A percentile compares a stretch with the other conserved stretches of the same genome.
phyloP scores from a whole-genome alignment of 2,329 filamentous ascomycete genomes.

The Ceratocystis smalleyi region DNA sequence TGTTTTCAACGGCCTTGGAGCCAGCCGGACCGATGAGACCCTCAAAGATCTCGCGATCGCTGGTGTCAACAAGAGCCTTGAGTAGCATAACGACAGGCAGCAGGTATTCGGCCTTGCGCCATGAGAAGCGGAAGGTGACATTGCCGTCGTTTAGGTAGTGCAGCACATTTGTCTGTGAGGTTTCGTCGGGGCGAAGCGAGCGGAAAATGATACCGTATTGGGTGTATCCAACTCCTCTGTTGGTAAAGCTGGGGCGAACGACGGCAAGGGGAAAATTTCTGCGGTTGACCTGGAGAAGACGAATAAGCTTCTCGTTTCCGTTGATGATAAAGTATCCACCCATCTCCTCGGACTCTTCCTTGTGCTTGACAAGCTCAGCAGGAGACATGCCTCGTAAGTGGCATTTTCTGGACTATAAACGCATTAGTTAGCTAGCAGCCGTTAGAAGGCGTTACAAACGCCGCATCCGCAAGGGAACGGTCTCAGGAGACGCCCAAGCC shows the following conservation, averaged over 20 bases:
- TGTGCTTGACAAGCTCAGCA: slow-evolving; percentile 62
- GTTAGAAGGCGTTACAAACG: too few relatives aligned
- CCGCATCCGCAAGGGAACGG: too few relatives aligned
- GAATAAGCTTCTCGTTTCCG: slow-evolving; percentile 91
- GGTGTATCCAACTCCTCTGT: slow-evolving; percentile 75
- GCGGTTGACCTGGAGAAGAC: slow-evolving; percentile 76
- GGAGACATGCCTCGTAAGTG: slow-evolving; percentile 79
- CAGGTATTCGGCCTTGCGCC: slow-evolving; percentile 95
- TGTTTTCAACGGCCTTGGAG: slow-evolving; percentile 67
- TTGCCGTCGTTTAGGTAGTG: slow-evolving; percentile 95
- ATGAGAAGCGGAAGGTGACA: slow-evolving; percentile 92
- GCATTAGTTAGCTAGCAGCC: not conserved
- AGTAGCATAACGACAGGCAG: slow-evolving; percentile 92
- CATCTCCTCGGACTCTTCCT: slow-evolving; percentile 91
- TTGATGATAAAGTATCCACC: slow-evolving; percentile 97
- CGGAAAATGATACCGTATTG: slow-evolving; percentile 81
- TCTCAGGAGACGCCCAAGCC: too few relatives aligned
- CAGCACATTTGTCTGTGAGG: slow-evolving; percentile 89
- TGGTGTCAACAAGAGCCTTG: slow-evolving; percentile 89
- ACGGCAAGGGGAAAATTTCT: slow-evolving; percentile 95
- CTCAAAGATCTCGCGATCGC: slow-evolving; percentile 91
- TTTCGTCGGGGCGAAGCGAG: slow-evolving; percentile 90
- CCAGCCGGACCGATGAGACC: slow-evolving; percentile 66
- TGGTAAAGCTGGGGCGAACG: slow-evolving; percentile 73
- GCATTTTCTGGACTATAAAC: slow-evolving; percentile 64